Evolutionary conservation across 179 eudicot species (phyloP).

Genomic region (Sideroxylon spinosum): DNA sequence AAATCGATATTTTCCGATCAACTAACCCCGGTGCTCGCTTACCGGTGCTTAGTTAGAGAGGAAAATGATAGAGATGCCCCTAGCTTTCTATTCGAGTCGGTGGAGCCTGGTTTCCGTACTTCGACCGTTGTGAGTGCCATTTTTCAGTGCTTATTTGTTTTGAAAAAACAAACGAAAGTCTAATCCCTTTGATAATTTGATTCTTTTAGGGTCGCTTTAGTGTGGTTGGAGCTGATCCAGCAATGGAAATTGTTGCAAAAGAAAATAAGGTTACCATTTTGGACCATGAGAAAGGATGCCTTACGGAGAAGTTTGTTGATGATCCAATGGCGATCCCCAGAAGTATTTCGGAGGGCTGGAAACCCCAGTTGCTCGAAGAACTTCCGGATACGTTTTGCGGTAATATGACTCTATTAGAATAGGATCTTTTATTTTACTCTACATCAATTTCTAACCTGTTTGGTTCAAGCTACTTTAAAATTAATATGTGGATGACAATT

Average conservation of each 20-base stretch:
- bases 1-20: constrained; percentile 73
- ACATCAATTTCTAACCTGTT: too few relatives aligned
- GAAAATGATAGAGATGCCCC: constrained; percentile 83
- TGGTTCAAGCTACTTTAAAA: too few relatives aligned
- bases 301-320: constrained; percentile 58
- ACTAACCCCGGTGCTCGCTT: constrained; percentile 84
- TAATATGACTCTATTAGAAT: constrained; percentile 20
- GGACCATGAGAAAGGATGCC: constrained; percentile 63
- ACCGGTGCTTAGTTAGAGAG: constrained; percentile 68
- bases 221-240: constrained; percentile 86
- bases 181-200: not conserved
- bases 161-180: not conserved
- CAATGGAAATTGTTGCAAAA: constrained; percentile 82
- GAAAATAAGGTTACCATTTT: constrained; percentile 67
- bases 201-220: constrained; percentile 79
- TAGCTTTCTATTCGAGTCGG: constrained; percentile 86
- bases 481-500: not conserved
- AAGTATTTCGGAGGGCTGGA: constrained; percentile 76
- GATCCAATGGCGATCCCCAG: constrained; percentile 83
- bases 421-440: too few relatives aligned
- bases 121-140: constrained; percentile 42
- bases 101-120: constrained; percentile 53
- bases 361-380: constrained; percentile 67
- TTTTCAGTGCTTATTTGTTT: not conserved
- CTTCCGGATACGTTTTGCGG: constrained; percentile 95